Evolutionary conservation across 768 basidiomycete genomes (phyloP).

Genomic region (Crepidotus variabilis): DNA sequence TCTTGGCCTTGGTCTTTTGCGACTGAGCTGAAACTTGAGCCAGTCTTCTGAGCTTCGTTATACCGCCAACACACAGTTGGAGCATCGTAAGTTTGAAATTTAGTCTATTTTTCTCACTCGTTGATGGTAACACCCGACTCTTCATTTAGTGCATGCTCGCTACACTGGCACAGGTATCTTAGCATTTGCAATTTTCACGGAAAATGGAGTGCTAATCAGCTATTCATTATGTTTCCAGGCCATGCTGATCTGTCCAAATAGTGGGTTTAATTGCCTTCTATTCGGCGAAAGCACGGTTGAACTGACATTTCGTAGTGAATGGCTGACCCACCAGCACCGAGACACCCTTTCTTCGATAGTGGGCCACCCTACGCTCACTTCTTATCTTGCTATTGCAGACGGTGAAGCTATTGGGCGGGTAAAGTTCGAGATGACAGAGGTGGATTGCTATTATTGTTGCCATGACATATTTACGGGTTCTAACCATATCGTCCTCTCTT

Average conservation of each 20-base stretch:
- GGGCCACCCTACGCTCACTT: constrained; percentile 82
- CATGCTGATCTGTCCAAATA: constrained; percentile 97
- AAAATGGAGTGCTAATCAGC: constrained; percentile 5
- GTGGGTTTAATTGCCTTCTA: constrained; percentile 44
- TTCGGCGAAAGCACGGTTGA: constrained; percentile 4
- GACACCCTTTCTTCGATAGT: constrained; percentile 93
- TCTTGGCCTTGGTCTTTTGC: constrained; percentile 7
- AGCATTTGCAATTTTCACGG: constrained; percentile 2
- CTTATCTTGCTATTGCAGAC: constrained; percentile 90
- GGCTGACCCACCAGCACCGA: constrained; percentile 96
- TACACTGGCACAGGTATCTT: constrained; percentile 90
- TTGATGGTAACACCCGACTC: constrained; percentile 13
- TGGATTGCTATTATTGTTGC: constrained; percentile 26
- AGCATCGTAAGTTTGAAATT: constrained; percentile 68
- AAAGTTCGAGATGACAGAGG: constrained; percentile 96
- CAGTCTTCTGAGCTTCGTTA: constrained; percentile 92
- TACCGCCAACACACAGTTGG: constrained; percentile 93
- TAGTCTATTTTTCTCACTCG: constrained; percentile 6
- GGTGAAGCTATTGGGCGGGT: constrained; percentile 87
- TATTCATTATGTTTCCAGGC: constrained; percentile 40
- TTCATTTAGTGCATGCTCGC: constrained; percentile 77
- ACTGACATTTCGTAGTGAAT: constrained; percentile 61
- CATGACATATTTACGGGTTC: constrained; percentile 3
- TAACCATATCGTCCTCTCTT: constrained; percentile 10
- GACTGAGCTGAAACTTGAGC: constrained; percentile 9